Percentiles rank a stretch among this genome's conserved stretches.
phyloP scores from a whole-genome alignment of 306 rosid genomes.

The Luffa aegyptiaca region DNA sequence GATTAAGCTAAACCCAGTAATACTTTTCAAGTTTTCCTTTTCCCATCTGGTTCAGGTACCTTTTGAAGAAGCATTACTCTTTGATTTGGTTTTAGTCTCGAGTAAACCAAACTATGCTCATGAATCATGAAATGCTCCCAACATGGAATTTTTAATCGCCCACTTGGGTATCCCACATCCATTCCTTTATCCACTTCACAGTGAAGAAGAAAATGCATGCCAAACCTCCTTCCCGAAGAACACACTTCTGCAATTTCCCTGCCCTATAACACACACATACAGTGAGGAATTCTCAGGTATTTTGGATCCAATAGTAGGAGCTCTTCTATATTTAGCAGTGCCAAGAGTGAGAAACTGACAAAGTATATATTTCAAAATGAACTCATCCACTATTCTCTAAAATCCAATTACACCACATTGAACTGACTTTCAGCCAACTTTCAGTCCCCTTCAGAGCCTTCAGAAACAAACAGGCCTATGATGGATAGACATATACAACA shows the following conservation, averaged over 20 bases:
- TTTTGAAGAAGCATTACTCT: not conserved
- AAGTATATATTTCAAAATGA: not conserved
- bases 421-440: not conserved
- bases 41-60: not conserved
- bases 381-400: not conserved
- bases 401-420: not conserved
- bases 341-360: not conserved
- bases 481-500: not conserved
- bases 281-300: not conserved
- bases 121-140: not conserved
- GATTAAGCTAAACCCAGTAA: not conserved
- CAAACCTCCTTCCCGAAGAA: not conserved
- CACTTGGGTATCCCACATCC: not conserved
- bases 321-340: not conserved
- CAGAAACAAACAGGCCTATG: not conserved
- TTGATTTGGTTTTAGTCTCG: not conserved
- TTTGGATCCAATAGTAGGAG: not conserved
- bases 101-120: not conserved
- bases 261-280: not conserved
- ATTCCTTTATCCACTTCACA: not conserved
- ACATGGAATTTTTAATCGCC: not conserved
- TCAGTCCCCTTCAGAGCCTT: not conserved
- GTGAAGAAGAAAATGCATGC: not conserved
- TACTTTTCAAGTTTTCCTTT: not conserved
- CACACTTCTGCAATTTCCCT: not conserved